phyloP scores from a whole-genome alignment of 1,284 basidiomycete genomes.

The Apiotrichum veenhuisii region DNA sequence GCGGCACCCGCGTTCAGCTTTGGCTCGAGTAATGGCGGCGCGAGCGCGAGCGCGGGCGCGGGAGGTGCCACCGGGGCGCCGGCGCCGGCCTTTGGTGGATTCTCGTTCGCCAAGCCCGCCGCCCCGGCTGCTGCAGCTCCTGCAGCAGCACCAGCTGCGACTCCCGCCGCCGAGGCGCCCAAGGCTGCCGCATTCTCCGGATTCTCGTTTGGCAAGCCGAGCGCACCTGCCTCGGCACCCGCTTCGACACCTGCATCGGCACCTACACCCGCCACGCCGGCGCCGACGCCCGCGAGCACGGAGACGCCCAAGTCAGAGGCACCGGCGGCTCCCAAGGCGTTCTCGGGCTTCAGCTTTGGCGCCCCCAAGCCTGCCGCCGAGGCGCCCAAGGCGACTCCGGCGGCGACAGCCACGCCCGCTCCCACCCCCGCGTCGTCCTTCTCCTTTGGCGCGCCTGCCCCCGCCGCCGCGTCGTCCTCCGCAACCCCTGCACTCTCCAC shows the following conservation, averaged over 20 bases:
- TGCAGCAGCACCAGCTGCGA: constrained; percentile 12
- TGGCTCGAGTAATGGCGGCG: neutral
- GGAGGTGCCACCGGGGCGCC: neutral
- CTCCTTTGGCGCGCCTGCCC: neutral
- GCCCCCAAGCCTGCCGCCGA: neutral
- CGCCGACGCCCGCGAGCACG: no score
- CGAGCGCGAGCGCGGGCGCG: neutral
- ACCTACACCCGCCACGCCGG: constrained; percentile 5
- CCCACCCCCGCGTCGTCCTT: neutral
- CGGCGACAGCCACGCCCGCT: neutral
- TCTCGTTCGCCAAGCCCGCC: constrained; percentile 7
- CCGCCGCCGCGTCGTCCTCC: constrained; percentile 13
- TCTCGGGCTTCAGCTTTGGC: constrained; percentile 28
- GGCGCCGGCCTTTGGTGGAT: constrained; percentile 14
- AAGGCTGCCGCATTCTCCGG: constrained; percentile 25
- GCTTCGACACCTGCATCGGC: neutral
- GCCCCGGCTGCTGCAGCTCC: constrained; percentile 6
- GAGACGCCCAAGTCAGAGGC: constrained; percentile 5
- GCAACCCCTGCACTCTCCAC: neutral
- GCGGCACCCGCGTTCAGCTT: neutral
- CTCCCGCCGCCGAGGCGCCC: constrained; percentile 6
- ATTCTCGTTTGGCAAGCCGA: constrained; percentile 22
- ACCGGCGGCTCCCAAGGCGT: constrained; percentile 18
- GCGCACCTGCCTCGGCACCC: constrained; percentile 5
- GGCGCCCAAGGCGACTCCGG: neutral